Evolutionary conservation across 768 basidiomycete species (phyloP).

Genomic region (Hortiboletus campestris): DNA sequence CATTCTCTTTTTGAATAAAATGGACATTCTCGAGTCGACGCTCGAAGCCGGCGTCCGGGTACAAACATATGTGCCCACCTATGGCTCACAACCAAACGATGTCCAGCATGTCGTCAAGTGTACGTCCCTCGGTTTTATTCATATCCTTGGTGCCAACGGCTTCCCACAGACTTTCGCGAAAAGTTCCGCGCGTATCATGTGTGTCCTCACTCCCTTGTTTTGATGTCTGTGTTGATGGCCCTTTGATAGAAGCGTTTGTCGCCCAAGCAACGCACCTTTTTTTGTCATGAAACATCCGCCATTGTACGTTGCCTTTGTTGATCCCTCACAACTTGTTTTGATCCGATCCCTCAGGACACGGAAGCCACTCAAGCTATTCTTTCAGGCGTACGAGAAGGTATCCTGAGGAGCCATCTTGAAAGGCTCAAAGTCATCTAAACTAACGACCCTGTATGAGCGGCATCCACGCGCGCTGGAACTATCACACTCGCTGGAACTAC

Average conservation of each 20-base stretch:
- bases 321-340: background rate
- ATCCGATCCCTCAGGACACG: conserved; percentile 33
- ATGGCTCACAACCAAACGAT: conserved; percentile 57
- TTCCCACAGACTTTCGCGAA: conserved; percentile 58
- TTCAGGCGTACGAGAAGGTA: conserved; percentile 43
- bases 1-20: conserved; percentile 82
- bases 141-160: background rate
- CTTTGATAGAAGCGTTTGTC: conserved; percentile 51
- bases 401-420: conserved; percentile 33
- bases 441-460: background rate
- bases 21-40: conserved; percentile 55
- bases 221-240: background rate
- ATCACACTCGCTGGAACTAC: background rate
- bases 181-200: conserved; percentile 66
- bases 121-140: conserved; percentile 31
- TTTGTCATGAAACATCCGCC: conserved; percentile 69
- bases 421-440: conserved; percentile 29
- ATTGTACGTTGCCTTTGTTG: conserved; percentile 44
- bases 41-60: conserved; percentile 56
- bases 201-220: conserved; percentile 19
- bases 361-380: conserved; percentile 38
- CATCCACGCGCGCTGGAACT: background rate
- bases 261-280: conserved; percentile 55
- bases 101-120: conserved; percentile 60
- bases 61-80: conserved; percentile 60